Base-by-base conservation (phyloP, 1,284 basidiomycete species). In the Ustilago crameri region DNA sequence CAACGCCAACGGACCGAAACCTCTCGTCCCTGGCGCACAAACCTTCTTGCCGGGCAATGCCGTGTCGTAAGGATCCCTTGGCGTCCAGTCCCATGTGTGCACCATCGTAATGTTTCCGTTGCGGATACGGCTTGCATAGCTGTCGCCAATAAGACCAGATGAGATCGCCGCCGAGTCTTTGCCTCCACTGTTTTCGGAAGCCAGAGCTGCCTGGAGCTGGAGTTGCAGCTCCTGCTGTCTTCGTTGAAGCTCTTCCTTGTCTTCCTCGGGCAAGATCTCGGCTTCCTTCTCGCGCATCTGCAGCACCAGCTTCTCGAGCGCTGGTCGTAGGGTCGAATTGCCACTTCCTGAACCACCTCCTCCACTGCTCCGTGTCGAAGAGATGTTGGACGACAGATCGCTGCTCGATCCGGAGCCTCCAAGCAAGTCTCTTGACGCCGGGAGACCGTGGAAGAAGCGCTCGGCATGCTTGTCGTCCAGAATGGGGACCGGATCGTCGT, bases 381-480 rank as follows among this genome's bases (percentile, higher is more conserved):
- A 73, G 35, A 73, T 73, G 60, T 73, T 73, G 46, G 70, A 73
- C 1, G 64, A 68, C 14, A 73, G 57, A 50, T 73, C 70, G 60
- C 60, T 75, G 62, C 59, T 68, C 37, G 56, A 76, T 34, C 46
- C 69, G 24, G 74, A 74, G 7, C 74, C 76, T 3, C 68, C 71
- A 2, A 81, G 65, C 7, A 78, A 55, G 38, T 80, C 74, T 41
- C 73, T 73, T 30, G 76, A 73, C 10, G 75, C 80, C 5, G 76
- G 72, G 27, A 70, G 51, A 42, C 79, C 80, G 51, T 82, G 79
- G 65, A 77, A 82, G 55, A 82, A 80, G 5, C 78, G 79, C 51
- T 82, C 80, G 3, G 78, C 78, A 40, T 72, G 74, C 50, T 73
- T 72, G 55, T 80, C 79, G 70, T 82, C 80, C 42, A 79, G 40